Evolutionary conservation across 2,329 filamentous ascomycete species (phyloP).

Genomic region (Aspergillus texensis): DNA sequence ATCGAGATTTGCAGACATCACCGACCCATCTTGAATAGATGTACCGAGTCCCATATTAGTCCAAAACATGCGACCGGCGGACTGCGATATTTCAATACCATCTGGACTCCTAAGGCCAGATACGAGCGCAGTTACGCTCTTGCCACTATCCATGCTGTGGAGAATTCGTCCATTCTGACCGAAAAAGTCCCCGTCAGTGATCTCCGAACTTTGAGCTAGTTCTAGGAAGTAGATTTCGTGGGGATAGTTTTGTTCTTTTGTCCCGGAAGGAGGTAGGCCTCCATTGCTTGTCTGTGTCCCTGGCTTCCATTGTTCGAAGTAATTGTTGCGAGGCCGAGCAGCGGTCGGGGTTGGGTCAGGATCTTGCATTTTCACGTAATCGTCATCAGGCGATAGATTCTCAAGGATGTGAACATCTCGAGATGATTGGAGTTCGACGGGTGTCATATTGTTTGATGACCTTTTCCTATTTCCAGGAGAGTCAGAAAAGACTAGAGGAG

Average conservation of each 20-base stretch:
- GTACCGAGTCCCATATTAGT: conserved; percentile 51
- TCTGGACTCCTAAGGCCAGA: conserved; percentile 42
- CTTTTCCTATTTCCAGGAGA: no score
- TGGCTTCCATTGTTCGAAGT: conserved; percentile 50
- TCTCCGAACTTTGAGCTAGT: conserved; percentile 24
- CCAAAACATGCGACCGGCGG: conserved; percentile 50
- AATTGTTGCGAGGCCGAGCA: conserved; percentile 50
- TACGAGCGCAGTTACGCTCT: not conserved
- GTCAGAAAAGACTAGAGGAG: no score
- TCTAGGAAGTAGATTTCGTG: conserved; percentile 25
- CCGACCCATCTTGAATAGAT: conserved; percentile 43
- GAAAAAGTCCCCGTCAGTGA: no score
- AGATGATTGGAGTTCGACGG: no score
- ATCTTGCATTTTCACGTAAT: conserved; percentile 54
- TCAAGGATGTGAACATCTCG: no score
- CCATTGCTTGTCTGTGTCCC: conserved; percentile 42
- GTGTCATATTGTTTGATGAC: no score
- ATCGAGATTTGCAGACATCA: conserved; percentile 52
- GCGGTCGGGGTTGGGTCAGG: conserved; percentile 42
- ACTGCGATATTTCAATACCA: conserved; percentile 45
- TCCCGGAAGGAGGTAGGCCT: conserved; percentile 35
- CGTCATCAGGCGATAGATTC: conserved; percentile 39
- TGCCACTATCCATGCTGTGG: no score
- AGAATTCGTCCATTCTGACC: no score
- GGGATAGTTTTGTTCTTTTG: not conserved